Evolutionary conservation across 2,329 filamentous ascomycete genomes (phyloP), one percentile per base, ranked within the genome.

Genomic region (Colletotrichum ledebouriae): DNA sequence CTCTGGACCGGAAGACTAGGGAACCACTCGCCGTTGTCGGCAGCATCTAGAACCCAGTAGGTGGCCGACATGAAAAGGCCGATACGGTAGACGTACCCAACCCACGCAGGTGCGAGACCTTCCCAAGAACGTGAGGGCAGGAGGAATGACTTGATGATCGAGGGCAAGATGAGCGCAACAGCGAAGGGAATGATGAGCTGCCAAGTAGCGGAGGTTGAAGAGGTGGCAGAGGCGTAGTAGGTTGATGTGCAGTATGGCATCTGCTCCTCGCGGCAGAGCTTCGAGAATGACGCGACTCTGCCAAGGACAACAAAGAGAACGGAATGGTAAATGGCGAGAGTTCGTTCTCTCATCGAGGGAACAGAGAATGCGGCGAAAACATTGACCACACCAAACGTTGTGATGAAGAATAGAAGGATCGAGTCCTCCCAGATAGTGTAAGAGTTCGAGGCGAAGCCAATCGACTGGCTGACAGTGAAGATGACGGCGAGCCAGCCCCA

Each of bases 351-450:
- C 25, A 86, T 81, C 41, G 86, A 84, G 59, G 89, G 86, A 71
- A 94, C 90, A 15, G 93, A 89, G 74, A 97, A 86, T 0, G 94
- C 94, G 2, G 91, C 90, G 12, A 93, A 79, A 12, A 92, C 87
- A 41, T 91, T 88, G n/a, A 91, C 85, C 6, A 94, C 79, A 34
- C 94, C 94, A 76, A 98, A 98, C 0, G 94, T 96, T 2, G 90
- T 89, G 67, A 98, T 87, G 81, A 98, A 95, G 82, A 97, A 97
- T 3, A 97, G 85, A 4, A 97, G 86, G 63, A 98, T 98, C 13
- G 94, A 92, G 75, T 99, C 96, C 81, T 99, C 96, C 94, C 96
- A 99, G 72, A 99, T 97, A 0, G 95, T 98, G 80, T 94, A 99
- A 0, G 96, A 99, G 80, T 99, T 99, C 3, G 96, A 96, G 0